Conservation (phyloP, 2,329 filamentous ascomycete species). For the Aureobasidium lini region DNA sequence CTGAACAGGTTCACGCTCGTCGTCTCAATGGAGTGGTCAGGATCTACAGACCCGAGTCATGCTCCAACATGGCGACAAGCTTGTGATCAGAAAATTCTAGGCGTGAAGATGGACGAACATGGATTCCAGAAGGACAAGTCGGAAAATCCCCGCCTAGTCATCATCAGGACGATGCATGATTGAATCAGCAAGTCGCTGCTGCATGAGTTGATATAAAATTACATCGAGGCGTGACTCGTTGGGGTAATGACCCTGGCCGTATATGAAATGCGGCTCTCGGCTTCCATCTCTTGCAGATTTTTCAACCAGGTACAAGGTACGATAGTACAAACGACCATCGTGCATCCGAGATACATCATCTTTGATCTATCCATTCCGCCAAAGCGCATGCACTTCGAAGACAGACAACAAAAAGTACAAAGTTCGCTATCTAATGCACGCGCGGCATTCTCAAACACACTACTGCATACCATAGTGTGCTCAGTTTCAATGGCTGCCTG, state of each 20-base stretch:
- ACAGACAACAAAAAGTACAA: background rate
- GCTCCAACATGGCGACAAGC: too few species aligned
- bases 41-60: too few species aligned
- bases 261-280: background rate
- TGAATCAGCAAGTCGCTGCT: too few species aligned
- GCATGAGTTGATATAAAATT: too few species aligned
- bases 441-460: background rate
- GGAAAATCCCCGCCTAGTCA: too few species aligned
- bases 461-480: conserved; percentile 2
- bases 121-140: too few species aligned
- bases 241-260: background rate
- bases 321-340: too few species aligned
- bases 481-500: background rate
- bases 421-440: conserved; percentile 2
- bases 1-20: background rate
- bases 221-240: background rate
- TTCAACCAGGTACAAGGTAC: background rate
- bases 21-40: background rate
- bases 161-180: too few species aligned
- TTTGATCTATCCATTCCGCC: background rate
- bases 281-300: background rate
- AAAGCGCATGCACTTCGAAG: background rate
- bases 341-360: background rate
- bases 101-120: too few species aligned
- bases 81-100: too few species aligned